Evolutionary conservation across 1,139 yeast species (phyloP), one percentile per base, ranked within the genome.

Genomic region (Taphrina communis): DNA sequence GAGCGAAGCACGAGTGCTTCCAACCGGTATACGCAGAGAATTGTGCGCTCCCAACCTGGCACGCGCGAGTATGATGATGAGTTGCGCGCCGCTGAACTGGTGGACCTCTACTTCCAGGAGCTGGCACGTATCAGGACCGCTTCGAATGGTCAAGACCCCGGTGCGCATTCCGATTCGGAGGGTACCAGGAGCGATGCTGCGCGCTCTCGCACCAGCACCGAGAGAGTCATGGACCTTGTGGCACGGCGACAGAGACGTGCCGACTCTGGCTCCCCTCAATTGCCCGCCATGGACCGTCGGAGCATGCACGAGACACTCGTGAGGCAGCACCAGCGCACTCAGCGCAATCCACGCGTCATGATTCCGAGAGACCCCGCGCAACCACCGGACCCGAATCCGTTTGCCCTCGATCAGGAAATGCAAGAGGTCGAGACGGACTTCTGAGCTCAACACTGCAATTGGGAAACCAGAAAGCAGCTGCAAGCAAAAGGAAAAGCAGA

Each of bases 1-100:
- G 52, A 42, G 52, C 51, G 62, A 25, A 44, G 62, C 25, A 58
- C 53, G 11, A 25, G 11, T 17, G 42, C 41, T 6, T 31, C 53
- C 1, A 44, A 21, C n/a, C 19, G 62, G 11, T 44, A 42, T 9
- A 44, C 62, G 2, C 62, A 58, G 25, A 12, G 62, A 14, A 42
- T 58, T 21, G 62, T 58, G 11, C 38, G 62, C 5, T 36, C 48
- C 25, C 62, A 42, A n/a, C 62, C 62, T 9, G 62, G 62, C 53
- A 44, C 62, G 39, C 62, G 62, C 17, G 62, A 58, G 42, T 36
- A 58, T 35, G 62, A 58, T 12, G 62, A 58, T 35, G 62, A 58
- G 25, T 21, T 58, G 62, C 53, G 51, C 11, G 62, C 62, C 9
- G 62, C 62, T 7, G 62, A 58, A 25, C 14, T 58, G 39, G 62